Percentiles rank a stretch among this genome's conserved stretches.
phyloP scores from a whole-genome alignment of 129 eudicot genomes.

The Pulicaria dysenterica region DNA sequence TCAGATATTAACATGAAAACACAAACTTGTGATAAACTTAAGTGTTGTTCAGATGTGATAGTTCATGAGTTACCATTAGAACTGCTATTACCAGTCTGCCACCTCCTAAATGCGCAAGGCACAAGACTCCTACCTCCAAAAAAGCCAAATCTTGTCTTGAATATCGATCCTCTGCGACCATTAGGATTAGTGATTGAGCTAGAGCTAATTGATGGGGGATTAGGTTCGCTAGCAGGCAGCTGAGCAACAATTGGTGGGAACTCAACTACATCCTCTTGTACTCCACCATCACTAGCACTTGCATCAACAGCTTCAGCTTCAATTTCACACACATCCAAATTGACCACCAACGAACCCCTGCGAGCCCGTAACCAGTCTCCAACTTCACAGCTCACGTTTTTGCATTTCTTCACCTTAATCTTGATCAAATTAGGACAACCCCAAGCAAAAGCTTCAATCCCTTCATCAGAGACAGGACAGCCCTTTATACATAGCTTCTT shows the following conservation, averaged over 20 bases:
- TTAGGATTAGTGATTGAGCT: slow-evolving; percentile 20
- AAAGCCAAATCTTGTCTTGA: slow-evolving; percentile 46
- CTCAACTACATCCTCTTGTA: slow-evolving; percentile 52
- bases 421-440: slow-evolving; percentile 39
- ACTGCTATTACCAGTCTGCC: slow-evolving; percentile 46
- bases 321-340: slow-evolving; percentile 59
- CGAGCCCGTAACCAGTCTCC: slow-evolving; percentile 60
- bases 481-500: slow-evolving; percentile 32
- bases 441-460: slow-evolving; percentile 39
- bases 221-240: slow-evolving; percentile 18
- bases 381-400: slow-evolving; percentile 61
- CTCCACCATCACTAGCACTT: slow-evolving; percentile 63
- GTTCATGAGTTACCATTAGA: slow-evolving; percentile 18
- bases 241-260: slow-evolving; percentile 41
- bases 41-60: not conserved
- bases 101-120: slow-evolving; percentile 58
- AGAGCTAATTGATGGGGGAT: slow-evolving; percentile 26
- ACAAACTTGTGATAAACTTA: slow-evolving; percentile 27
- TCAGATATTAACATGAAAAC: slow-evolving; percentile 26
- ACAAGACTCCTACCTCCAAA: slow-evolving; percentile 55
- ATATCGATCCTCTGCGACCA: slow-evolving; percentile 34
- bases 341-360: slow-evolving; percentile 56
- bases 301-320: slow-evolving; percentile 56
- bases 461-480: slow-evolving; percentile 38
- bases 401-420: slow-evolving; percentile 51